A percentile compares a stretch with the other conserved stretches of the same genome.
phyloP scores from a whole-genome alignment of 495 filamentous ascomycete species.

The Arthonia radiata region DNA sequence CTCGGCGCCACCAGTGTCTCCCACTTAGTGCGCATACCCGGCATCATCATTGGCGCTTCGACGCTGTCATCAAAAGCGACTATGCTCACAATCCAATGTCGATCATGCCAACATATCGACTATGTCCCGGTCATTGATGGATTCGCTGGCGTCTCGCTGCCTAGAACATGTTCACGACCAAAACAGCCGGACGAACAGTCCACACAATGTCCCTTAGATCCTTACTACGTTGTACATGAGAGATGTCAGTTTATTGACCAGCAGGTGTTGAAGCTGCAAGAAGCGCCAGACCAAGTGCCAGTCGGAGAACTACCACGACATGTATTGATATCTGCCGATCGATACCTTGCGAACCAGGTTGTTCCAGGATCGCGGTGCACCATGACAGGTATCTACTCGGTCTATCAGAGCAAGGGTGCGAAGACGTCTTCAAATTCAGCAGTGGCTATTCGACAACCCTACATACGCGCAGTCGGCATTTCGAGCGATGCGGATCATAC shows the following conservation, averaged over 20 bases:
- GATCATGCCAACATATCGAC: constrained; percentile 55
- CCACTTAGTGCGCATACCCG: constrained; percentile 81
- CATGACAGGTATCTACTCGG: constrained; percentile 92
- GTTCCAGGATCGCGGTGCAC: constrained; percentile 90
- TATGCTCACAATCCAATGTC: constrained; percentile 63
- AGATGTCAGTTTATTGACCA: constrained; percentile 92
- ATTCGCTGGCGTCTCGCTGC: constrained; percentile 65
- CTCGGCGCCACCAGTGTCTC: constrained; percentile 84
- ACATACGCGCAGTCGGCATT: constrained; percentile 84
- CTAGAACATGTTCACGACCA: constrained; percentile 44
- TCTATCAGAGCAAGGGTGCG: constrained; percentile 73
- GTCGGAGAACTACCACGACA: constrained; percentile 92
- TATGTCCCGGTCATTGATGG: constrained; percentile 53
- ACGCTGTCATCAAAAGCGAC: constrained; percentile 93
- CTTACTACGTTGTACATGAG: constrained; percentile 87
- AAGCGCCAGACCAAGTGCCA: constrained; percentile 92
- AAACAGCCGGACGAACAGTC: constrained; percentile 27
- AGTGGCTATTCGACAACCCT: constrained; percentile 87
- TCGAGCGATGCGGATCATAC: constrained; percentile 75
- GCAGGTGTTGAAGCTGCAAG: constrained; percentile 93
- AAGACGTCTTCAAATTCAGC: constrained; percentile 52
- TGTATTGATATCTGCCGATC: constrained; percentile 81
- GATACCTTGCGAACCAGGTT: constrained; percentile 87
- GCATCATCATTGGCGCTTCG: constrained; percentile 93
- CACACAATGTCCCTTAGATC: constrained; percentile 70